Conservation (phyloP, 2,329 filamentous ascomycete genomes). For the Fusarium pseudograminearum region DNA sequence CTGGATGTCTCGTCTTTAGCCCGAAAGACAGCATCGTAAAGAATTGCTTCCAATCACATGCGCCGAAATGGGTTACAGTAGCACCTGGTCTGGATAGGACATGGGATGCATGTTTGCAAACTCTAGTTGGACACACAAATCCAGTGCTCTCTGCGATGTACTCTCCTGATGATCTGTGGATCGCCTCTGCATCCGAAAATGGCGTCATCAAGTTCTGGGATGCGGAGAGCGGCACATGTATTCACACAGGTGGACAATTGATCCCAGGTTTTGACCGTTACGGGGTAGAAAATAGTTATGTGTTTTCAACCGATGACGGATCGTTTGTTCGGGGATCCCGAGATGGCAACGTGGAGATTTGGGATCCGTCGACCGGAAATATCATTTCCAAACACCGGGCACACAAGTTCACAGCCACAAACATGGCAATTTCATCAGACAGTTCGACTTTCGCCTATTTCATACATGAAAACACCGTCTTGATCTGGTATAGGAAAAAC, state of each 20-base stretch:
- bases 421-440: too few relatives aligned
- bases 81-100: not conserved
- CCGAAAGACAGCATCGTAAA: not conserved
- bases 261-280: too few relatives aligned
- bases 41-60: not conserved
- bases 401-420: too few relatives aligned
- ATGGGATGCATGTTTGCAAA: not conserved
- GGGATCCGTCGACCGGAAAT: not conserved
- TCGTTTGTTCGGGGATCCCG: not conserved
- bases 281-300: too few relatives aligned
- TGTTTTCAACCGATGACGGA: not conserved
- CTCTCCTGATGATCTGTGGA: not conserved
- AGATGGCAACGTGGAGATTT: not conserved
- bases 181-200: not conserved
- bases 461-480: too few relatives aligned
- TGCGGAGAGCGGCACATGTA: not conserved
- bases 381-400: not conserved
- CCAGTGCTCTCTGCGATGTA: not conserved
- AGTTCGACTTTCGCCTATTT: too few relatives aligned
- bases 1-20: not conserved
- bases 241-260: not conserved
- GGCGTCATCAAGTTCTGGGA: not conserved
- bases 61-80: not conserved
- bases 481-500: too few relatives aligned
- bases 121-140: not conserved